These are phyloP conservation scores for Arxiozyma heterogenica DNA, from an alignment of 1,139 yeast genomes.

Conservation along the genomic window DNA sequence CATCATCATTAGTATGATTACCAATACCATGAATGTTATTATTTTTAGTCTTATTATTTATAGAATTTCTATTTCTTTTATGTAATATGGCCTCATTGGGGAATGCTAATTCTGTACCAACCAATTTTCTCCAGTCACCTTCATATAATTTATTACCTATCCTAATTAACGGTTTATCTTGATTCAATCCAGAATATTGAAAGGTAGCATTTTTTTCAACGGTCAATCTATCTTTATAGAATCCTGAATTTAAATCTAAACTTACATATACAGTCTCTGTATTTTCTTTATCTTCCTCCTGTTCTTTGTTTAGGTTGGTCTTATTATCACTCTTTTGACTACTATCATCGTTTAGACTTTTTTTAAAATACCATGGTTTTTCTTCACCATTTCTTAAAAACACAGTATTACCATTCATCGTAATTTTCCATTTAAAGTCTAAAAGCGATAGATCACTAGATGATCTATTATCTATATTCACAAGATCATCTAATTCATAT, in stretches of 20 bases:
- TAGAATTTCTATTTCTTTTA: constrained; percentile 7
- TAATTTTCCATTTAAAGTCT: constrained; percentile 41
- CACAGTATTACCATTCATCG: constrained; percentile 57
- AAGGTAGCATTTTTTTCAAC: constrained; percentile 34
- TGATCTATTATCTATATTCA: neutral
- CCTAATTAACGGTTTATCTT: constrained; percentile 44
- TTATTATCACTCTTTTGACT: constrained; percentile 43
- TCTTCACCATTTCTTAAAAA: constrained; percentile 70
- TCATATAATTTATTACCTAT: constrained; percentile 51
- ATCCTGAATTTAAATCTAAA: constrained; percentile 35
- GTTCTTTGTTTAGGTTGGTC: constrained; percentile 13
- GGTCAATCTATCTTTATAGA: constrained; percentile 23
- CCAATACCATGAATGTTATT: neutral
- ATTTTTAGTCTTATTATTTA: neutral
- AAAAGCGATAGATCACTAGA: neutral
- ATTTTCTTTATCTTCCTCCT: constrained; percentile 9
- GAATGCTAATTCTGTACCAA: constrained; percentile 68
- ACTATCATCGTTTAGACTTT: constrained; percentile 2
- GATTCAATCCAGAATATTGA: constrained; percentile 46
- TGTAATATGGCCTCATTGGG: constrained; percentile 26
- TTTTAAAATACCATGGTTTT: constrained; percentile 71
- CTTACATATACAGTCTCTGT: constrained; percentile 36
- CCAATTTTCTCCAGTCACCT: constrained; percentile 68
- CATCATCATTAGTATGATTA: constrained; percentile 1
- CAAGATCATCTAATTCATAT: constrained; percentile 37